Conservation (phyloP, 306 rosid genomes). For the Rosa rugosa region DNA sequence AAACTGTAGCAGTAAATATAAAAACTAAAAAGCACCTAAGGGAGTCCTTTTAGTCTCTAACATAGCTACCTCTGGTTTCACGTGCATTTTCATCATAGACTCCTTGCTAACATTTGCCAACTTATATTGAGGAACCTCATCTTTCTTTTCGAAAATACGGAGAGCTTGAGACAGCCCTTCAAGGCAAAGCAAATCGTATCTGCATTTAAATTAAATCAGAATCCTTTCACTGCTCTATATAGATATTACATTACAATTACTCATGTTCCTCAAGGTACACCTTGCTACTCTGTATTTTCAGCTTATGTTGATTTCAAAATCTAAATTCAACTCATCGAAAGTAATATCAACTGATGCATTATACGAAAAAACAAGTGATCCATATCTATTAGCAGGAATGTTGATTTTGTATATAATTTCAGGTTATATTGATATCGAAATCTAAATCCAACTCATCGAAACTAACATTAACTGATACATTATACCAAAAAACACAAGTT, state of each 20-base stretch:
- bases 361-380: neutral
- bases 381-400: neutral
- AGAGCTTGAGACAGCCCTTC: constrained; percentile 94
- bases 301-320: neutral
- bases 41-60: neutral
- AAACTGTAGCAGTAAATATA: neutral
- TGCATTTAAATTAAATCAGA: constrained; percentile 23
- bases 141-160: constrained; percentile 52
- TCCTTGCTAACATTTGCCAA: constrained; percentile 58
- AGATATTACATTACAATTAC: neutral
- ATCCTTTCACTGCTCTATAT: neutral
- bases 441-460: neutral
- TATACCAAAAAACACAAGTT: neutral
- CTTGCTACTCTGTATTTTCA: neutral
- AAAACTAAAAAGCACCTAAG: neutral
- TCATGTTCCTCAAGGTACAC: neutral
- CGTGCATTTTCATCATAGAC: constrained; percentile 72
- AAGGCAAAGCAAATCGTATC: constrained; percentile 91
- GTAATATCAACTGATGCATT: neutral
- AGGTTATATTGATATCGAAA: neutral
- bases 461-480: neutral
- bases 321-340: neutral
- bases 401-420: neutral
- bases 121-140: constrained; percentile 59
- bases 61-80: constrained; percentile 75